These are phyloP conservation scores for Fusarium armeniacum DNA, from an alignment of 2,329 filamentous ascomycete species.

Conservation along the genomic window DNA sequence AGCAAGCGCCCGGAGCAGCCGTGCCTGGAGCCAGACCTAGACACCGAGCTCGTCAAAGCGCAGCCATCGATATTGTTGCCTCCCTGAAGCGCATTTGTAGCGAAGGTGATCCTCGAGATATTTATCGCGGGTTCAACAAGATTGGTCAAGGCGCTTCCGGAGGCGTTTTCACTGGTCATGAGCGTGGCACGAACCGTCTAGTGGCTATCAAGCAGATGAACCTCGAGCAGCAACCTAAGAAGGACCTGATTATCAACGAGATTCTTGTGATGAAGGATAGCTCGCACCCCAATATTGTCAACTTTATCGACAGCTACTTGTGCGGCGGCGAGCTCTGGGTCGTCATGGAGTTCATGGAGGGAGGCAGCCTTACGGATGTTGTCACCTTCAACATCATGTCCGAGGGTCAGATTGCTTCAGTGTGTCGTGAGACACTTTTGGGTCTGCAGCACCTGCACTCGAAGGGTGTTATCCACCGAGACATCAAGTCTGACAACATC, in stretches of 20 bases:
- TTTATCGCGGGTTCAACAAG: conserved; percentile 90
- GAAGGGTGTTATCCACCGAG: conserved; percentile 97
- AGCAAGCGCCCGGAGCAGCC: conserved; percentile 54
- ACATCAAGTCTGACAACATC: conserved; percentile 99
- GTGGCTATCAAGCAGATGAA: conserved; percentile 99
- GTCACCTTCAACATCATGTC: conserved; percentile 99
- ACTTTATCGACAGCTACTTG: conserved; percentile 98
- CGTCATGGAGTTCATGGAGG: conserved; percentile 99
- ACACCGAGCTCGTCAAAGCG: conserved; percentile 83
- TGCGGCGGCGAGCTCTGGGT: conserved; percentile 95
- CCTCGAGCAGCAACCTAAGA: conserved; percentile 97
- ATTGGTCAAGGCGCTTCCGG: conserved; percentile 98
- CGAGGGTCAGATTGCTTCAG: conserved; percentile 95
- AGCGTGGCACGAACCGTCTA: conserved; percentile 84
- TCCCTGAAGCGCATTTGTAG: conserved; percentile 91
- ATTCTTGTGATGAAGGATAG: conserved; percentile 99
- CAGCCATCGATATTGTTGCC: conserved; percentile 83
- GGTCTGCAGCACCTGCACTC: conserved; percentile 96
- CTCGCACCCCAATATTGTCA: conserved; percentile 98
- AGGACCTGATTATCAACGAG: conserved; percentile 98
- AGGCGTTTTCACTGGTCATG: conserved; percentile 93
- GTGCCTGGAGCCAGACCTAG: conserved; percentile 75
- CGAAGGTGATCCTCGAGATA: conserved; percentile 86
- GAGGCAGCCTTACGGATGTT: conserved; percentile 95
- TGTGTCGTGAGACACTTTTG: conserved; percentile 92